Base-by-base conservation (phyloP, 305 asterid genomes). In the Fraxinus ornus region DNA sequence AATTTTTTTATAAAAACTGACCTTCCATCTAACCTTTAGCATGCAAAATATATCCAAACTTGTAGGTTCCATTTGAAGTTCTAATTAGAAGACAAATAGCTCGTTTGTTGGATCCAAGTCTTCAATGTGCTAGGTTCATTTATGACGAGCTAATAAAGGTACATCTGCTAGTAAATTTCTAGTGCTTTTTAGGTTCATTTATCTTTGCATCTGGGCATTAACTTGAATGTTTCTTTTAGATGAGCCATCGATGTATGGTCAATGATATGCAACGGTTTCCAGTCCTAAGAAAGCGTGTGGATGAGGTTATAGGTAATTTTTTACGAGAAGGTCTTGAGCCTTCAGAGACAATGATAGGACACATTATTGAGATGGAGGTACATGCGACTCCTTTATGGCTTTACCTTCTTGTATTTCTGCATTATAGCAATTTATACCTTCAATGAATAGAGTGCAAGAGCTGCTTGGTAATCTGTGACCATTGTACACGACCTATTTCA, bases 301-400 rank as follows among this genome's bases (percentile, higher is more conserved):
- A 93, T 87, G 94, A 89, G 82, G 97, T 91, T 71, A 87, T 90
- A n/a, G 93, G 94, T 70, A 87, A 86, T 80, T 92, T 95, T 89
- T 83, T 95, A 84, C 88, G 91, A 80, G 97, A 89, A 89, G 99
- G 99, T 79, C 96, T 97, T 86, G 92, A 86, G 78, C 99, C 99
- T 21, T 94, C 98, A 17, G 95, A 94, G 91, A 91, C 96, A 47
- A 94, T 97, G 98, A 94, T 97, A 78, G 91, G 98, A 12, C 97
- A 93, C 87, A 89, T 97, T 83, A 90, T 97, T 86, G 98, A 92
- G 85, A 97, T 97, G 99, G 99, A 97, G 98, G 99, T 97, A 66
- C 74, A 26, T 4, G 17, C 17, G n/a, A 66, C 74, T 66, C 33
- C 74, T 22, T 66, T 10, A 3, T n/a, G 4, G 13, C 71, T 62